Evolutionary conservation across 2,329 filamentous ascomycete genomes (phyloP), one percentile per base, ranked within the genome.

Genomic region (Dactylella cylindrospora): DNA sequence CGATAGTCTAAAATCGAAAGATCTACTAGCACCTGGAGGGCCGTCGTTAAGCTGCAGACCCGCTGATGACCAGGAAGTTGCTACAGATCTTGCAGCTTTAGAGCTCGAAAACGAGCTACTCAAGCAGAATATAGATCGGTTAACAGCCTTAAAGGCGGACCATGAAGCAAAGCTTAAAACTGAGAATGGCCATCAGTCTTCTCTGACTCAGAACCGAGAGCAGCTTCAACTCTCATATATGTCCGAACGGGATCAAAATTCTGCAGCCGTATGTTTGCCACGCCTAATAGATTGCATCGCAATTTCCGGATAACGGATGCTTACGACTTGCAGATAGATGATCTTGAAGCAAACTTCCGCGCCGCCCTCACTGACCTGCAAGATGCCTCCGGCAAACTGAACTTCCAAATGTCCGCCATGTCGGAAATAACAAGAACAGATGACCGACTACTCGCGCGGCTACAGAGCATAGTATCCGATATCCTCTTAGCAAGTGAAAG

Each of bases 361-460:
- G 59, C 59, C 22, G 41, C 35, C 12, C 26, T 62, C 4, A 20
- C 31, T 0, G 43, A 54, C 25, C 20, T 62, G n/a, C 57, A 62
- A 40, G 32, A 47, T 32, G 57, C 57, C 0, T 44, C 49, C 8
- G 57, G 57, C 5, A 62, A 49, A 36, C 32, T 62, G 12, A 47
- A 62, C 25, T 54, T 62, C 15, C 49, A 47, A 15, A 54, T 51
- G 44, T 64, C 59, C 6, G 59, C 50, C 32, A 57, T 64, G 50
- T 55, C 59, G 8, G 59, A 64, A 43, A 29, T 50, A 19, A 55
- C 51, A 13, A 26, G 51, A 8, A 51, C 25, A 28, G 59, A 64
- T 33, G 59, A 64, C 26, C n/a, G 59, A 17, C 9, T 64, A 29
- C 51, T 64, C 31, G 59, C 59, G 12, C 38, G 59, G 2, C 23